Base-by-base conservation (phyloP, 1,139 yeast species). In the Yamadazyma dendronema region DNA sequence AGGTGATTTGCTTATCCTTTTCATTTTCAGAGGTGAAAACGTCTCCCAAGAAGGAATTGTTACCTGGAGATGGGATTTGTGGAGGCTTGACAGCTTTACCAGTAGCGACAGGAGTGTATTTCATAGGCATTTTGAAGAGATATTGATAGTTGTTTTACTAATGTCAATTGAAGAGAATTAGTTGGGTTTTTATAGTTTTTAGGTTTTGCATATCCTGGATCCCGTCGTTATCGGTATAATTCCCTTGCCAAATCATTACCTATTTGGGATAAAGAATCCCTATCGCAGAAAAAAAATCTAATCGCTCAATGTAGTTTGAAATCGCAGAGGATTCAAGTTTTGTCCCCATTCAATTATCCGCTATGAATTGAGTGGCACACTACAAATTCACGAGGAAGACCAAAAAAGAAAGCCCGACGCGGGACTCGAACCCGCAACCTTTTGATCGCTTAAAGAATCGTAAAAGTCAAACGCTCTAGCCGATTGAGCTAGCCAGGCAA, bases 11-110 rank as follows among this genome's bases (percentile, higher is more conserved):
- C 51, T 77, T 59, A 33, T 77, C 85, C 37, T 67, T 62, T 49
- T 79, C 77, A 42, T 79, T 79, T 28, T 76, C 77, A 31, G 84
- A 74, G 34, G 79, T 70, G 62, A 75, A 73, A 38, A 70, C 64
- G 52, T 81, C 87, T 41, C 85, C 84, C 46, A 81, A 69, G 67
- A 77, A 81, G 5, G 88, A 79, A 62, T 77, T 78, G 69, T 75
- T 66, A 42, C 80, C 78, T 47, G 74, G 74, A 35, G 79, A 71
- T 39, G 79, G 76, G 46, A 81, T 72, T 34, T 61, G 61, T 30
- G 84, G 79, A 50, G 84, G 87, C 57, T 66, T 70, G 48, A 73
- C 67, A 38, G 62, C 73, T 56, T 64, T 71, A 40, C 79, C 81
- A 59, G 75, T 77, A 43, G 64, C 72, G 30, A 67, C 57, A 59